Evolutionary conservation across 192 early-diverging fungal species (phyloP), one percentile per base, ranked within the genome.

Genomic region (Spizellomyces punctatus): DNA sequence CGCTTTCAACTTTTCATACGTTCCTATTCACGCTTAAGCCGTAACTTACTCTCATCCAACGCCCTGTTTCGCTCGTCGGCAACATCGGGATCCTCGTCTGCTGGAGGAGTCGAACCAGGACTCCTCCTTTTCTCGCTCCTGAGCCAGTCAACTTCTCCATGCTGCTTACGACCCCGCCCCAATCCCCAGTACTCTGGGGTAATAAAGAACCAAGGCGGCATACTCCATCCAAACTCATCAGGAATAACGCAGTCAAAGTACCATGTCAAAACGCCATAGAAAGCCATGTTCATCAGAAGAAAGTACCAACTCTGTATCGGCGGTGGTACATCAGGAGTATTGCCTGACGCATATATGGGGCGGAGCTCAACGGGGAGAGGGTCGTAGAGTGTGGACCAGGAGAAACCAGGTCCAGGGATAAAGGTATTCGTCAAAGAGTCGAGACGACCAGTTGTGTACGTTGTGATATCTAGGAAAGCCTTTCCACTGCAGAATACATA

Each of bases 171-270:
- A 17, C 57, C 49, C 56, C 45, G 48, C 12, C 56, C 81, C 81
- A 71, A 80, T 71, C 65, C 91, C 81, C 89, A 92, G 71, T 89
- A 92, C 48, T 79, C 72, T 10, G 89, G 88, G 41, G 83, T 79
- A n/a, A 92, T 58, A 67, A 89, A 89, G 79, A 91, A 92, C 55
- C 83, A 80, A 1, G 79, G 80, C n/a, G 82, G 67, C 0, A 69
- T 81, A 47, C 79, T 65, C 58, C 76, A 79, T n/a, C 91, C 91
- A 68, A 86, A 93, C 76, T 93, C 91, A 76, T 91, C 81, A 0
- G 89, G 89, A 52, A 93, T 91, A n/a, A 93, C 80, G 52, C 88
- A 83, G 68, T 93, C 90, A 58, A 91, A 85, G 77, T 91, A 93
- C 83, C 86, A 86, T 9, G 85, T 88, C 61, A 93, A 70, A 19